Conservation (phyloP, 2,329 filamentous ascomycete species). For the Chrysosphaeria jannelii region DNA sequence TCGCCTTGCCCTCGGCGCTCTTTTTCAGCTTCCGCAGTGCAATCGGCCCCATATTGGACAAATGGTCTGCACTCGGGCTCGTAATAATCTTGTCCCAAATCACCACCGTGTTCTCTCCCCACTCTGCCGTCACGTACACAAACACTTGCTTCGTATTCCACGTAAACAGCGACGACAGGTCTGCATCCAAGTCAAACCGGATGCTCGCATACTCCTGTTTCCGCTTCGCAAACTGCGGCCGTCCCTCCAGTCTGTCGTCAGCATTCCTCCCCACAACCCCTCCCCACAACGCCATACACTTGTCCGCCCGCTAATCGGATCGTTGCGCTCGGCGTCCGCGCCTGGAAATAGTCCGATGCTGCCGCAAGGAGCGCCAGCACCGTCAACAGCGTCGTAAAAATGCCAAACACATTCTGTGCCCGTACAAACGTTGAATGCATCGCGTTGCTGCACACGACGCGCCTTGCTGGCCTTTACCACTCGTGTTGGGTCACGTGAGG, state of each 20-base stretch:
- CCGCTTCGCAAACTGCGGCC: conserved; percentile 81
- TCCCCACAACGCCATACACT: conserved; percentile 26
- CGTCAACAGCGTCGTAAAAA: conserved; percentile 87
- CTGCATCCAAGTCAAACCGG: conserved; percentile 74
- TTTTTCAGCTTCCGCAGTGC: conserved; percentile 30
- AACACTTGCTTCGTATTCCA: conserved; percentile 99
- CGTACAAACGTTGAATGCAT: conserved; percentile 81
- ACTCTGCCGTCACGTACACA: conserved; percentile 72
- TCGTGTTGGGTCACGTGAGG: not conserved
- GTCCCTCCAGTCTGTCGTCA: conserved; percentile 42
- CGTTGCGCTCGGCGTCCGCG: conserved; percentile 30
- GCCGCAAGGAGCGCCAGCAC: conserved; percentile 54
- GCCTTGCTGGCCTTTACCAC: too few species aligned
- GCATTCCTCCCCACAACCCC: not conserved
- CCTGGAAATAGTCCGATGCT: conserved; percentile 40
- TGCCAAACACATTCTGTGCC: conserved; percentile 78
- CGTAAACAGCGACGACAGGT: conserved; percentile 76
- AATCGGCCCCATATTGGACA: conserved; percentile 26
- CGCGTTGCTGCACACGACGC: conserved; percentile 10
- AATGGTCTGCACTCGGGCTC: conserved; percentile 30
- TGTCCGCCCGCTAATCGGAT: conserved; percentile 49
- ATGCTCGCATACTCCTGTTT: conserved; percentile 90
- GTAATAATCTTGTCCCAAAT: conserved; percentile 95
- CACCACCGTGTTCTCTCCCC: conserved; percentile 41
- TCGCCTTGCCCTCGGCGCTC: conserved; percentile 25